Conservation (phyloP, 2,329 filamentous ascomycete species). For the Mycosphaerelloides madeirae region DNA sequence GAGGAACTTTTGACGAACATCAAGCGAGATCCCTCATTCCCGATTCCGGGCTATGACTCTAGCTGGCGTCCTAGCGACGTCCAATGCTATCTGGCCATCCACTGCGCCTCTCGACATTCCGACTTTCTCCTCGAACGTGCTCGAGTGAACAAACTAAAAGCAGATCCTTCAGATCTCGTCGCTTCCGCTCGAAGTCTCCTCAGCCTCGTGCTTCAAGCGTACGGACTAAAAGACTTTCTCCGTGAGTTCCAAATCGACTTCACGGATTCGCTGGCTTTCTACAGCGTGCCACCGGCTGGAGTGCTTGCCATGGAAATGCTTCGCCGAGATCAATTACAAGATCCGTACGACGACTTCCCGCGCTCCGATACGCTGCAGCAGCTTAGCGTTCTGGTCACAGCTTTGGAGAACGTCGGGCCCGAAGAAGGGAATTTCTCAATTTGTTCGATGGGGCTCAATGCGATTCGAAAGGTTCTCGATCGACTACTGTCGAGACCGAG, state of each 20-base stretch:
- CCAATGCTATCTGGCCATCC: conserved; percentile 9
- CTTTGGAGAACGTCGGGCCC: conserved; percentile 13
- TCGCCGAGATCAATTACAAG: conserved; percentile 11
- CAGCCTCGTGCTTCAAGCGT: conserved; percentile 12
- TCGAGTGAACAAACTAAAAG: conserved; percentile 10
- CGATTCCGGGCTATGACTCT: conserved; percentile 8
- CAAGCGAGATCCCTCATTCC: conserved; percentile 9
- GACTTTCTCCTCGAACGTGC: conserved; percentile 21
- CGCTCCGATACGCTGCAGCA: conserved; percentile 18
- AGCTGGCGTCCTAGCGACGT: conserved; percentile 16
- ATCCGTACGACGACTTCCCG: conserved; percentile 10
- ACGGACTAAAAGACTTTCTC: conserved; percentile 11
- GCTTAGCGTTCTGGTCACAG: conserved; percentile 13
- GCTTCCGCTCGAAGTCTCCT: conserved; percentile 12
- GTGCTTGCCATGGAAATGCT: conserved; percentile 21
- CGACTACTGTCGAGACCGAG: conserved; percentile 10
- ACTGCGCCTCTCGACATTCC: conserved; percentile 8
- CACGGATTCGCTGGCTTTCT: conserved; percentile 16
- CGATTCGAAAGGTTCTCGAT: conserved; percentile 19
- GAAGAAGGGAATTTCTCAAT: conserved; percentile 17
- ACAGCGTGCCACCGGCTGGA: conserved; percentile 15
- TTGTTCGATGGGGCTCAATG: conserved; percentile 18
- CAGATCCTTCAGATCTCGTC: conserved; percentile 10
- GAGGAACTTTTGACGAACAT: conserved; percentile 12
- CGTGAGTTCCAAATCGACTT: conserved; percentile 15